Conservation (phyloP, 495 filamentous ascomycete species). For the Lasiosphaeris hirsuta region DNA sequence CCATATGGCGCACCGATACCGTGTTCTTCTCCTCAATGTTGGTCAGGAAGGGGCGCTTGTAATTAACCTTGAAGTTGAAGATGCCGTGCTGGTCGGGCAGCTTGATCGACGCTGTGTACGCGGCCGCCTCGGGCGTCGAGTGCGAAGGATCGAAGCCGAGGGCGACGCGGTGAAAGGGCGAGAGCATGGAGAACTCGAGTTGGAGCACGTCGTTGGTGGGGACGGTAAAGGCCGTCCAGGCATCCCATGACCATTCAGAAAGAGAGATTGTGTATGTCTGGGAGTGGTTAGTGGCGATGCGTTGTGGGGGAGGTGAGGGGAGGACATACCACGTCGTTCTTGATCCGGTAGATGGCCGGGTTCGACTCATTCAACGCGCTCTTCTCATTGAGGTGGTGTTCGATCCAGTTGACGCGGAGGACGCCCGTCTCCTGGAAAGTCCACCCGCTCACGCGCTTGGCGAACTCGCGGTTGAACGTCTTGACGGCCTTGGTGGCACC, state of each 20-base stretch:
- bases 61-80: constrained; percentile 94
- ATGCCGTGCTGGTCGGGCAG: constrained; percentile 96
- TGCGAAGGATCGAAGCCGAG: constrained; percentile 52
- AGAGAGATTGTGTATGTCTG: constrained; percentile 86
- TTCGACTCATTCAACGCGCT: constrained; percentile 57
- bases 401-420: constrained; percentile 75
- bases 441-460: constrained; percentile 79
- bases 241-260: constrained; percentile 72
- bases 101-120: constrained; percentile 72
- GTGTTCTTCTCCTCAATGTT: constrained; percentile 91
- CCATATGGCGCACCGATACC: constrained; percentile 91
- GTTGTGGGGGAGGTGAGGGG: neutral
- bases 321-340: constrained; percentile 89
- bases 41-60: constrained; percentile 89
- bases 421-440: constrained; percentile 93
- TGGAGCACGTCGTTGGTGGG: constrained; percentile 70
- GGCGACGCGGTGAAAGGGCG: constrained; percentile 90
- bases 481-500: constrained; percentile 47
- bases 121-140: constrained; percentile 62
- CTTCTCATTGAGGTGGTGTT: constrained; percentile 69
- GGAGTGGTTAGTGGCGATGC: neutral
- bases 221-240: constrained; percentile 69
- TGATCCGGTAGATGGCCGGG: constrained; percentile 89
- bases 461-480: constrained; percentile 82
- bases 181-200: constrained; percentile 98